Percentiles rank a stretch among this genome's conserved stretches.
phyloP scores from a whole-genome alignment of 2,329 filamentous ascomycete species.

The Pseudogymnoascus sp. region DNA sequence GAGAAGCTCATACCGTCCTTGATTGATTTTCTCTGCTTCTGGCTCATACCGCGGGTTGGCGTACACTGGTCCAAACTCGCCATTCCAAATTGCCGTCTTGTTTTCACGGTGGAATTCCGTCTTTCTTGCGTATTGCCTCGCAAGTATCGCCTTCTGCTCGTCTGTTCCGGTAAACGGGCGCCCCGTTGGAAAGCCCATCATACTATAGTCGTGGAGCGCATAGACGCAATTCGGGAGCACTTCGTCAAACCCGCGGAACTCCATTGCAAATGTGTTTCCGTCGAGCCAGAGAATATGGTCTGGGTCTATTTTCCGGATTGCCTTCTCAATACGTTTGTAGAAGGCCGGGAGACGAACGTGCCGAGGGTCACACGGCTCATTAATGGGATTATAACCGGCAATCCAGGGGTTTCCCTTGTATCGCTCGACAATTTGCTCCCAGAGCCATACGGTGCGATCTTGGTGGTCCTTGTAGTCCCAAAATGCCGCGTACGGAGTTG shows the following conservation, averaged over 20 bases:
- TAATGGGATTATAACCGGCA: conserved; percentile 45
- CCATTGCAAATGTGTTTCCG: conserved; percentile 37
- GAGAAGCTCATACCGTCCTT: conserved; percentile 35
- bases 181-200: conserved; percentile 36
- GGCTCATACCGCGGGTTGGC: conserved; percentile 19
- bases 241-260: conserved; percentile 36
- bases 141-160: conserved; percentile 33
- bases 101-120: conserved; percentile 37
- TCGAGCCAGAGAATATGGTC: conserved; percentile 38
- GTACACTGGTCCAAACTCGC: conserved; percentile 41
- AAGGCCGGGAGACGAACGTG: conserved; percentile 37
- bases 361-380: conserved; percentile 41
- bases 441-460: conserved; percentile 40
- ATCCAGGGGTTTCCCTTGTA: conserved; percentile 38
- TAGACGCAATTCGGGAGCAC: conserved; percentile 38
- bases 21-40: conserved; percentile 32
- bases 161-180: conserved; percentile 32
- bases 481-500: conserved; percentile 37
- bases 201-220: conserved; percentile 35
- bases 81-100: conserved; percentile 40
- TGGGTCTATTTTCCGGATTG: conserved; percentile 37
- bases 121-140: conserved; percentile 37
- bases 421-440: conserved; percentile 37
- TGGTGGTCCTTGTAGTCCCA: conserved; percentile 44
- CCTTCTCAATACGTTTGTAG: conserved; percentile 38